A percentile compares a stretch with the other conserved stretches of the same genome.
phyloP scores from a whole-genome alignment of 768 basidiomycete genomes.

The Harrya chromipes region DNA sequence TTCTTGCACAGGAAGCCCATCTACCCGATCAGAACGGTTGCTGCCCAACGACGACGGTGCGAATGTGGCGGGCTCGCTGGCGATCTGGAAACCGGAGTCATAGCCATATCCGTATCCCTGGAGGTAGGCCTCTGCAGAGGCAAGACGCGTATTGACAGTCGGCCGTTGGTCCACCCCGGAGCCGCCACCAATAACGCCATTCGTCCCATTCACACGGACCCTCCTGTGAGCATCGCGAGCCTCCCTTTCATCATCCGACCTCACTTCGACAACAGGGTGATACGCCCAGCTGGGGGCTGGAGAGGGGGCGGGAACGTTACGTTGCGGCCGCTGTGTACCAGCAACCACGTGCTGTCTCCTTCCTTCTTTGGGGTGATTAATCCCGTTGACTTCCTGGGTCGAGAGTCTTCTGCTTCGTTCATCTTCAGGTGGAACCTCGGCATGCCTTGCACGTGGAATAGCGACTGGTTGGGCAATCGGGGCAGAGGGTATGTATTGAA shows the following conservation, averaged over 20 bases:
- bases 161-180: conserved; percentile 3
- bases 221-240: conserved; percentile 1
- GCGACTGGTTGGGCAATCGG: conserved; percentile 15
- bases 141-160: conserved; percentile 18
- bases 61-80: conserved; percentile 14
- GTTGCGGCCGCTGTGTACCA: conserved; percentile 31
- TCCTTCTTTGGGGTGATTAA: conserved; percentile 12
- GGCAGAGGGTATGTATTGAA: conserved; percentile 12
- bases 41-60: conserved; percentile 21
- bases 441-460: conserved; percentile 20
- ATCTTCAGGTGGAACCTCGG: conserved; percentile 22
- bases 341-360: conserved; percentile 21
- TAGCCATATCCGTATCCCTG: conserved; percentile 37
- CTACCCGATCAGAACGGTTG: conserved; percentile 15
- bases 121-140: conserved; percentile 37
- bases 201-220: conserved; percentile 10
- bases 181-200: neutral
- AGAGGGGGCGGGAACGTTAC: conserved; percentile 24
- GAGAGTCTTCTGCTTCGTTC: conserved; percentile 17
- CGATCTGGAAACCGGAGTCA: conserved; percentile 25
- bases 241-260: conserved; percentile 32
- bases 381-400: conserved; percentile 14
- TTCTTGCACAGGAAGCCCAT: conserved; percentile 28
- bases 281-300: conserved; percentile 31
- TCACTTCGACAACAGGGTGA: conserved; percentile 28